Base-by-base conservation (phyloP, 495 filamentous ascomycete species). In the Annulohypoxylon moriforme region DNA sequence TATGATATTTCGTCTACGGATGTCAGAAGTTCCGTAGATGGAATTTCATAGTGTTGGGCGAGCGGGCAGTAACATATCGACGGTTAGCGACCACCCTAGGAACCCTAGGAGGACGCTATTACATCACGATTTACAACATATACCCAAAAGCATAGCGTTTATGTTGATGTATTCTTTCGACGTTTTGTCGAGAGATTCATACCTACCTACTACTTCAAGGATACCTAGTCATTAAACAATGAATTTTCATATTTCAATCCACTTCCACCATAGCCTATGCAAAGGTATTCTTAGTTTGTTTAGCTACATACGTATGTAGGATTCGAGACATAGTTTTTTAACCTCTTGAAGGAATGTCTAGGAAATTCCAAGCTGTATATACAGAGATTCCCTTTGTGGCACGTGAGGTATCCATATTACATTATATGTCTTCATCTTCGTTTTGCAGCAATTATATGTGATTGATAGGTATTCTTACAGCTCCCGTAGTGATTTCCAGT, bases 91-190 rank as follows among this genome's bases (percentile, higher is more conserved):
- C 57, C 62, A 56, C 64, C 31, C 46, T 56, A 53, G 22, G 38
- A 67, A 56, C 64, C 31, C 46, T 56, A 53, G 22, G 38, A 67
- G 40, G 57, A 40, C 58, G 42, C 59, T 64, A 18, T 55, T 55
- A 36, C 53, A 59, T 72, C 52, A 72, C 53, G 60, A 72, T 68
- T 64, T 72, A 65, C 64, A 72, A 44, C 64, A 68, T 72, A 72
- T 72, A 72, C 69, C 69, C 69, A 59, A 47, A 53, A 64, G 69
- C 64, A 72, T 72, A 72, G 64, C 44, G 38, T 65, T 72, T 25
- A 47, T 55, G 56, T 56, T 55, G 44, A 60, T 56, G 29, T 55
- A 68, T 64, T 60, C 40, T 34, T 46, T 16, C 34, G 29, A 33
- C 34, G 29, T 11, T 58, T 47, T 47, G 0, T 60, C 20, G 52